A percentile compares a stretch with the other conserved stretches of the same genome.
phyloP scores from a whole-genome alignment of 148 eudicot genomes.

The Silene latifolia region DNA sequence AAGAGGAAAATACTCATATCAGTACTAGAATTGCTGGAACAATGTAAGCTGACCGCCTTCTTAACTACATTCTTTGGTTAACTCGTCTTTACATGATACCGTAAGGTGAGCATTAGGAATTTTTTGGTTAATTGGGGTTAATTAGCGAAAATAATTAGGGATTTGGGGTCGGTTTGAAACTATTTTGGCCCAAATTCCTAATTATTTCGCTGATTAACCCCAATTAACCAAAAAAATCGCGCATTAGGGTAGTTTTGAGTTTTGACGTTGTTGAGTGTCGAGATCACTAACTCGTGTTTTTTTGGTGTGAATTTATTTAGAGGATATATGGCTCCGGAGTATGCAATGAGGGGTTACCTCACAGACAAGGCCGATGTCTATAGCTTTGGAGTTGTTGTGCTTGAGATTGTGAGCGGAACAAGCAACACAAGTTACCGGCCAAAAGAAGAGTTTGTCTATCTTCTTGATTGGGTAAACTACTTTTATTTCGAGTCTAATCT shows the following conservation, averaged over 20 bases:
- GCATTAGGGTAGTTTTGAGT: too few species aligned
- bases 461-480: constrained; percentile 78
- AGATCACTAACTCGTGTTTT: too few species aligned
- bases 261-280: too few species aligned
- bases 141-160: too few species aligned
- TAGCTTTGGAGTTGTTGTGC: constrained; percentile 73
- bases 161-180: too few species aligned
- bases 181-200: too few species aligned
- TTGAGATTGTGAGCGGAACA: constrained; percentile 82
- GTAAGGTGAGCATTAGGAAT: too few species aligned
- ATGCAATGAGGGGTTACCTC: constrained; percentile 87
- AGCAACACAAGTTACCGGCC: constrained; percentile 77
- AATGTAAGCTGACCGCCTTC: constrained; percentile 41
- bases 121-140: too few species aligned
- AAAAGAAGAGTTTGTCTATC: constrained; percentile 74
- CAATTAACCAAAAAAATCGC: too few species aligned
- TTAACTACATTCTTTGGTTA: too few species aligned
- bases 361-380: constrained; percentile 91
- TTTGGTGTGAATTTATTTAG: constrained; percentile 30
- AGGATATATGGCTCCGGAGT: constrained; percentile 95
- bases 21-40: constrained; percentile 83
- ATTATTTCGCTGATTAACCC: too few species aligned
- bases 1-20: constrained; percentile 71
- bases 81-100: too few species aligned
- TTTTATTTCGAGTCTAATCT: neutral